Percentiles rank a stretch among this genome's conserved stretches.
Evolutionary conservation across 345 rosid genomes (phyloP).

Genomic region (Citrus sp.): DNA sequence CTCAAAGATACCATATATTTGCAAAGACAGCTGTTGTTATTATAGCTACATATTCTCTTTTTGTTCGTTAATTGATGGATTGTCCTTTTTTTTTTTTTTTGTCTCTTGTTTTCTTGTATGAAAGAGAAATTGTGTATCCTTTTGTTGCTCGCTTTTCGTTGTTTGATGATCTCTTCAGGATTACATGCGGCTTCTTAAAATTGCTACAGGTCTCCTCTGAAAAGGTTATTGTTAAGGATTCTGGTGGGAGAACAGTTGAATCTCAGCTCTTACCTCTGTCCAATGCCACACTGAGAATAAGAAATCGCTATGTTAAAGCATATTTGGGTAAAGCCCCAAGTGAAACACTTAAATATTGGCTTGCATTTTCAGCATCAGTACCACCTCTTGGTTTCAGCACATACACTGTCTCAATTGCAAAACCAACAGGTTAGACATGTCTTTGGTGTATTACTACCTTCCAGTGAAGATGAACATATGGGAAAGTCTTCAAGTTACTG

Average conservation of each 20-base stretch:
- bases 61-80: not conserved
- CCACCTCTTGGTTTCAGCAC: constrained; percentile 95
- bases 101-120: not conserved
- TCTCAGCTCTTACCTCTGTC: constrained; percentile 80
- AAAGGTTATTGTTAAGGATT: constrained; percentile 58
- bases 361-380: constrained; percentile 80
- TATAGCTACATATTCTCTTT: not conserved
- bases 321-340: constrained; percentile 61
- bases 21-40: not conserved
- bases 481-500: constrained; percentile 1
- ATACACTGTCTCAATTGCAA: constrained; percentile 56
- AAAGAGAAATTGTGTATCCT: not conserved
- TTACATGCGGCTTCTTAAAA: not conserved
- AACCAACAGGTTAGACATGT: constrained; percentile 50
- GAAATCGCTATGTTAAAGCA: constrained; percentile 62
- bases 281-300: constrained; percentile 43
- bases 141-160: not conserved
- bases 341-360: constrained; percentile 55
- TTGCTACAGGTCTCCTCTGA: constrained; percentile 56
- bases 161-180: not conserved
- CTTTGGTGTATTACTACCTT: constrained; percentile 10
- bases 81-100: not conserved
- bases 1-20: not conserved
- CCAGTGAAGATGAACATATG: not conserved
- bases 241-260: constrained; percentile 62